Conservation (phyloP, 2,329 filamentous ascomycete species). For the Biscogniauxia mediterranea region DNA sequence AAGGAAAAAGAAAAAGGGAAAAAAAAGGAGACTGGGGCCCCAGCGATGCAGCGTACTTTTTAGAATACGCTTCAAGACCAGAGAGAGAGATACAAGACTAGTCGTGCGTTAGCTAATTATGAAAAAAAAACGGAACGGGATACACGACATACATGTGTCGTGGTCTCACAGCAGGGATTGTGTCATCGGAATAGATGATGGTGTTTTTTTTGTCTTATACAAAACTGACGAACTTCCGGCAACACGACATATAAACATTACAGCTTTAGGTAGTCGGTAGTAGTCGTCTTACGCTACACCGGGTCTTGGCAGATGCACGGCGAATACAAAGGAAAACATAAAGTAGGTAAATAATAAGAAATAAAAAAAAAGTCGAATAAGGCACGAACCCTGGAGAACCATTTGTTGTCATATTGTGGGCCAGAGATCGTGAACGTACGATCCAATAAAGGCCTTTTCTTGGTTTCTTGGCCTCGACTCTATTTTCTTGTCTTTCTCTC, state of each 20-base stretch:
- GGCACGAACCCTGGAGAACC: background rate
- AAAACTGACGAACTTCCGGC: background rate
- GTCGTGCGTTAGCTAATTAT: background rate
- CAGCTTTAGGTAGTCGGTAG: background rate
- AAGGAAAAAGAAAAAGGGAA: too few relatives aligned
- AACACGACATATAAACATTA: background rate
- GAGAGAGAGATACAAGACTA: background rate
- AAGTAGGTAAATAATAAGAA: background rate
- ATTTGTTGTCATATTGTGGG: background rate
- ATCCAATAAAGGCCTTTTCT: background rate
- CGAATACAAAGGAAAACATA: too few relatives aligned
- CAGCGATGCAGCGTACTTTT: background rate
- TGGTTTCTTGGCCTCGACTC: background rate
- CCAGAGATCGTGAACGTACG: background rate
- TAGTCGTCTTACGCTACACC: background rate
- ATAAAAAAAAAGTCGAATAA: background rate
- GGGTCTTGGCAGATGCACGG: background rate
- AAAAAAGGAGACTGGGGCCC: background rate
- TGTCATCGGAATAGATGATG: background rate
- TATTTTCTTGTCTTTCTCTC: too few relatives aligned
- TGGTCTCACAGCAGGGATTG: background rate
- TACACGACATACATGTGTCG: background rate
- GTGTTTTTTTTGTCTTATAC: background rate
- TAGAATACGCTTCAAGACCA: background rate
- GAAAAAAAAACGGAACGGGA: background rate